A percentile compares a stretch with the other conserved stretches of the same genome.
phyloP scores from a whole-genome alignment of 768 basidiomycete species.

The Butyriboletus loyo region DNA sequence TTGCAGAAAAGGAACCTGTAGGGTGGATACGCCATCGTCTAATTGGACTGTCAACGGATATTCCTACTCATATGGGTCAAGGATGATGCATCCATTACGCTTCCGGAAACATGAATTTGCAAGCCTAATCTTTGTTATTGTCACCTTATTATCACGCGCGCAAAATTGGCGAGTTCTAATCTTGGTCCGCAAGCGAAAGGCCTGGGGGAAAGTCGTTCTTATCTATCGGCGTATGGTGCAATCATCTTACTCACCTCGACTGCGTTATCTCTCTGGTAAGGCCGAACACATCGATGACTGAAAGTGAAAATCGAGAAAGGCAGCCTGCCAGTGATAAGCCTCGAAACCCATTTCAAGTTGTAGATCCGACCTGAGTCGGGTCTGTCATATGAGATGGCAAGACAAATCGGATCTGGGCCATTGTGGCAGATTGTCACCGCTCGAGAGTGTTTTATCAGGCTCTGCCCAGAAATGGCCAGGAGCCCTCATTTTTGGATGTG shows the following conservation, averaged over 20 bases:
- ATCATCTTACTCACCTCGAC: not conserved
- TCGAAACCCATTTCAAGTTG: not conserved
- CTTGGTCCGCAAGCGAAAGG: too few species aligned
- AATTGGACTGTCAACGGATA: not conserved
- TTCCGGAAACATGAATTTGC: too few species aligned
- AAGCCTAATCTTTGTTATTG: too few species aligned
- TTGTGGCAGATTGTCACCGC: not conserved
- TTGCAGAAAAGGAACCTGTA: slow-evolving; percentile 10
- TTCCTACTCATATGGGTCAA: not conserved
- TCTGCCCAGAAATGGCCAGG: not conserved
- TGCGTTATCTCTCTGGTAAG: too few species aligned
- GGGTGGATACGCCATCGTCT: not conserved
- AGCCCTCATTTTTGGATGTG: not conserved
- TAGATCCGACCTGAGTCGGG: not conserved
- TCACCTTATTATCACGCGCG: not conserved
- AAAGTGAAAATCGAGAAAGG: not conserved
- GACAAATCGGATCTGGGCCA: not conserved
- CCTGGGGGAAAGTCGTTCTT: too few species aligned
- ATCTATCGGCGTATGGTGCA: not conserved
- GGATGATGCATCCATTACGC: not conserved
- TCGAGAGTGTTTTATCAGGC: not conserved
- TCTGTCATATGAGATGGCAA: not conserved
- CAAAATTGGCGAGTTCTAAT: not conserved
- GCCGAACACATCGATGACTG: not conserved
- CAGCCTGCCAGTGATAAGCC: slow-evolving; percentile 1